Conservation (phyloP, 2,329 filamentous ascomycete genomes). For the Aspergillus sergii region DNA sequence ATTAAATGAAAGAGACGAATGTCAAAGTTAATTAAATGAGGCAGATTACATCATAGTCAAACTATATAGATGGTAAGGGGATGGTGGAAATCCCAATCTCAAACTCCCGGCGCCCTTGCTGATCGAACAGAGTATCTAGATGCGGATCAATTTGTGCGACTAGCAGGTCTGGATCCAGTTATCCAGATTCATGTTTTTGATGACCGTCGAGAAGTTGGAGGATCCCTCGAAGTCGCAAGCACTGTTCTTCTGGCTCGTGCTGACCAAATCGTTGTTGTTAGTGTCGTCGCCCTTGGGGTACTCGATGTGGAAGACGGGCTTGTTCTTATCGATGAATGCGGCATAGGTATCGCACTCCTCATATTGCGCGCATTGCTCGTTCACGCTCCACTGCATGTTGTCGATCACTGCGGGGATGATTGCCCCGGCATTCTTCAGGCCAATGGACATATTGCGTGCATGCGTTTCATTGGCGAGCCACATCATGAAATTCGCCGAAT, state of each 20-base stretch:
- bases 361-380: slow-evolving; percentile 68
- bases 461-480: slow-evolving; percentile 62
- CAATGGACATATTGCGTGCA: slow-evolving; percentile 60
- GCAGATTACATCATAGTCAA: slow-evolving; percentile 8
- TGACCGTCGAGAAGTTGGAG: slow-evolving; percentile 62
- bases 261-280: slow-evolving; percentile 38
- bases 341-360: slow-evolving; percentile 62
- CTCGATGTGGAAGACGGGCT: slow-evolving; percentile 75
- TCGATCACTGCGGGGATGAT: slow-evolving; percentile 58
- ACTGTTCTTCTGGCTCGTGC: slow-evolving; percentile 33
- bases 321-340: slow-evolving; percentile 60
- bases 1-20: neutral
- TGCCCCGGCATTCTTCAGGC: slow-evolving; percentile 68
- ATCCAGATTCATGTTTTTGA: slow-evolving; percentile 67
- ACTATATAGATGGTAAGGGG: neutral
- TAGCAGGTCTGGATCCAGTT: slow-evolving; percentile 64
- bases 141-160: neutral
- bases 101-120: slow-evolving; percentile 7
- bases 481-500: slow-evolving; percentile 61
- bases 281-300: slow-evolving; percentile 59
- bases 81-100: neutral
- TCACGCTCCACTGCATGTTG: slow-evolving; percentile 66
- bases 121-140: slow-evolving; percentile 1
- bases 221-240: slow-evolving; percentile 54
- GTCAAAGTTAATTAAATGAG: neutral